Conservation (phyloP, 2,329 filamentous ascomycete genomes). For the Xylariaceae sp. region DNA sequence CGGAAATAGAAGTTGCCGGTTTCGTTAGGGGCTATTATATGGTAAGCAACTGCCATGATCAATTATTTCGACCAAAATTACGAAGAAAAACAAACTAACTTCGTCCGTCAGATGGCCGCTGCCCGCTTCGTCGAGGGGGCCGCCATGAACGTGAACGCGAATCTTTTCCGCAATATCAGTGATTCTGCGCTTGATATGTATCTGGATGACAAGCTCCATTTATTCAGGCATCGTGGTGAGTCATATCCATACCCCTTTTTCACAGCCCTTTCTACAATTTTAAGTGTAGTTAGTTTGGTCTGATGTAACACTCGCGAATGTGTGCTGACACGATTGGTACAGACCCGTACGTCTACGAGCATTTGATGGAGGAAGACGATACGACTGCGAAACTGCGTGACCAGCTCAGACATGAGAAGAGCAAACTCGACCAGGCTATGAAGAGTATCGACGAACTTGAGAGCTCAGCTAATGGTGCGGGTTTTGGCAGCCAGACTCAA, state of each 20-base stretch:
- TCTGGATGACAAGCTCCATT: conserved; percentile 32
- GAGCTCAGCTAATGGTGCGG: conserved; percentile 34
- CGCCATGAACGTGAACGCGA: conserved; percentile 36
- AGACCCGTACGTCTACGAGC: conserved; percentile 42
- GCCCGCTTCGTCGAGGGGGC: conserved; percentile 63
- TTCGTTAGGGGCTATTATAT: conserved; percentile 71
- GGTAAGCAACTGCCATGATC: conserved; percentile 9
- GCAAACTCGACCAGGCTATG: conserved; percentile 52
- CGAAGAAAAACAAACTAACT: no score
- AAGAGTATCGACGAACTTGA: conserved; percentile 50
- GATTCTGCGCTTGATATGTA: conserved; percentile 28
- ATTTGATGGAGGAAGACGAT: conserved; percentile 53
- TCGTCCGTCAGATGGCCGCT: conserved; percentile 49
- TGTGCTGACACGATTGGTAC: background rate
- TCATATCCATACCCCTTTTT: background rate
- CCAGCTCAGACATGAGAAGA: conserved; percentile 46
- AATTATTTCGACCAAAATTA: no score
- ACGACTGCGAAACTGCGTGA: conserved; percentile 46
- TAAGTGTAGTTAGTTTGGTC: background rate
- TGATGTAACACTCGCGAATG: background rate
- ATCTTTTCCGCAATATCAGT: conserved; percentile 33
- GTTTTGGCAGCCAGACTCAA: conserved; percentile 9
- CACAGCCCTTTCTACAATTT: background rate
- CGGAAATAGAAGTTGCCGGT: conserved; percentile 64
- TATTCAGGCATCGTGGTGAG: conserved; percentile 33